Percentiles rank a stretch among this genome's conserved stretches.
phyloP scores from a whole-genome alignment of 352 stramenopile species.

The Globisporangium okanoganense region DNA sequence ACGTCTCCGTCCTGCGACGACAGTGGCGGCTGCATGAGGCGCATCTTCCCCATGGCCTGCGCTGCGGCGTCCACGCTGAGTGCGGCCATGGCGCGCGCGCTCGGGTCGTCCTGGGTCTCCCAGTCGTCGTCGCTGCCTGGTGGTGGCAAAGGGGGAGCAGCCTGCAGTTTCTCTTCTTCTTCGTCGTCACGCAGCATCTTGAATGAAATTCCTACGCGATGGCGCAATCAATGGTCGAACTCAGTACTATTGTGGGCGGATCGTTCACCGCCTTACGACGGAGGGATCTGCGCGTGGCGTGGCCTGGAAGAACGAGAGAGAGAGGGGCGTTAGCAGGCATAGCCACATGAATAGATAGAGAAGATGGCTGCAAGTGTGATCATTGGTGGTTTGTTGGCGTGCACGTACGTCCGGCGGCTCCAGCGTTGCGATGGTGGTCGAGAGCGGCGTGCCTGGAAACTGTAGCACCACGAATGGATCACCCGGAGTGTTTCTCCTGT shows the following conservation, averaged over 20 bases:
- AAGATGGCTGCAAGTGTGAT: not conserved
- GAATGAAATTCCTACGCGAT: not conserved
- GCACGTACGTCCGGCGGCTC: not conserved
- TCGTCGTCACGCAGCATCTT: slow-evolving; percentile 1
- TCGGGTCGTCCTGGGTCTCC: slow-evolving; percentile 29
- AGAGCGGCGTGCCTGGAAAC: not conserved
- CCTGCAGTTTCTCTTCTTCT: not conserved
- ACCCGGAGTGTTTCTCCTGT: not conserved
- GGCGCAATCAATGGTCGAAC: slow-evolving; percentile 3
- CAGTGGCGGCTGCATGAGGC: slow-evolving; percentile 32
- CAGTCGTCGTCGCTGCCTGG: slow-evolving; percentile 29
- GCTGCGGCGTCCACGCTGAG: slow-evolving; percentile 17
- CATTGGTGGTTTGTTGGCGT: not conserved
- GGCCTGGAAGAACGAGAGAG: not conserved
- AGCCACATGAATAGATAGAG: not conserved
- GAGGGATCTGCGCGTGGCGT: not conserved
- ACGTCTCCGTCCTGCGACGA: slow-evolving; percentile 39
- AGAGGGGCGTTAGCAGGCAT: not conserved
- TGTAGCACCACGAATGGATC: slow-evolving; percentile 6
- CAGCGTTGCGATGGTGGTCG: slow-evolving; percentile 6
- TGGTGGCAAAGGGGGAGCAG: not conserved
- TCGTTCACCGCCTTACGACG: not conserved
- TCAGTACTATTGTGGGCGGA: not conserved
- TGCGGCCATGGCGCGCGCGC: slow-evolving; percentile 4
- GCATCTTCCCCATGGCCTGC: slow-evolving; percentile 31